Conservation (phyloP, 2,329 filamentous ascomycete genomes). For the Ophiostoma sp. region DNA sequence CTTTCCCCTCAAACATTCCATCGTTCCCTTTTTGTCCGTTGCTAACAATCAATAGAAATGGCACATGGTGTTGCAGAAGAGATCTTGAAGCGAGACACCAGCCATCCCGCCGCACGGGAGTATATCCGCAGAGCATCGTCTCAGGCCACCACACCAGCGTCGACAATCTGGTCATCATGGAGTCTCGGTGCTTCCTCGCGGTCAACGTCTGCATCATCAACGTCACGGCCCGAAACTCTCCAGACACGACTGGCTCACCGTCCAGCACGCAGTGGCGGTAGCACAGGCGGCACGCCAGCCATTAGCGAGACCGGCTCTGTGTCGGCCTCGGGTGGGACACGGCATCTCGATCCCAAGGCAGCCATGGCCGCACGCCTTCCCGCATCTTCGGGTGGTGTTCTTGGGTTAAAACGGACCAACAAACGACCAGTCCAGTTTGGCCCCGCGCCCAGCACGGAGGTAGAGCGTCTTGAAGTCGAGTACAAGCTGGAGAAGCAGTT, state of each 20-base stretch:
- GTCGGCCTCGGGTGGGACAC: not conserved
- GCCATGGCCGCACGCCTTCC: slow-evolving; percentile 18
- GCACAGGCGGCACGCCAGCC: not conserved
- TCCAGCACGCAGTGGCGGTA: not conserved
- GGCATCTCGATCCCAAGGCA: slow-evolving; percentile 11
- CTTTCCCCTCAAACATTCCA: not conserved
- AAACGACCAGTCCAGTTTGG: slow-evolving; percentile 16
- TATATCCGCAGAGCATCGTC: slow-evolving; percentile 20
- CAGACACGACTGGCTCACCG: not conserved
- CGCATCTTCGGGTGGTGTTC: not conserved
- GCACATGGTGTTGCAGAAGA: slow-evolving; percentile 26
- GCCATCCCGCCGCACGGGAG: slow-evolving; percentile 13
- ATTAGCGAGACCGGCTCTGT: slow-evolving; percentile 13
- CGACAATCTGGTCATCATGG: slow-evolving; percentile 32
- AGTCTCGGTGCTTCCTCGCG: slow-evolving; percentile 44
- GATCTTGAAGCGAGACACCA: slow-evolving; percentile 25
- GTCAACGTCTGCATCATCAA: slow-evolving; percentile 20
- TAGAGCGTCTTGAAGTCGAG: slow-evolving; percentile 15
- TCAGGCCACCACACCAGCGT: slow-evolving; percentile 8
- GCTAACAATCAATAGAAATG: slow-evolving; percentile 18
- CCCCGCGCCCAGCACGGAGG: not conserved
- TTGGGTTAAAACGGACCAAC: not conserved
- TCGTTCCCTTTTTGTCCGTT: not conserved
- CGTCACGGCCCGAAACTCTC: not conserved
- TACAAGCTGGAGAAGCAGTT: slow-evolving; percentile 5